A percentile compares a stretch with the other conserved stretches of the same genome.
phyloP scores from a whole-genome alignment of 345 rosid genomes.

The Citropsis articulata region DNA sequence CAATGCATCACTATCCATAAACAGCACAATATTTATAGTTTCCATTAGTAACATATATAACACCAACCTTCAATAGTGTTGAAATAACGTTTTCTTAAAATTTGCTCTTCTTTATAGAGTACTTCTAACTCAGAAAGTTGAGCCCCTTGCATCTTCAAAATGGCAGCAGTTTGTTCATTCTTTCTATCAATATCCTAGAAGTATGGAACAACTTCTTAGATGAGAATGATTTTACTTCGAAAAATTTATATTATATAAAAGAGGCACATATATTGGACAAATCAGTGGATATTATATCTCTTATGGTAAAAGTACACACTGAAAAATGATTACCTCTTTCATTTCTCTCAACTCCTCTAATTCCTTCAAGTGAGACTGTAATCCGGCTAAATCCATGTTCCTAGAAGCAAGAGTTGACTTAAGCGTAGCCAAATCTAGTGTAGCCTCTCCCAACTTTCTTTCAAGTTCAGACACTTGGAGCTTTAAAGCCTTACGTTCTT shows the following conservation, averaged over 20 bases:
- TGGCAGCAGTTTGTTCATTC: conserved; percentile 95
- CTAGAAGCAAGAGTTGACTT: conserved; percentile 52
- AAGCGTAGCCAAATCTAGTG: conserved; percentile 47
- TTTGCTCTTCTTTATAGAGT: conserved; percentile 89
- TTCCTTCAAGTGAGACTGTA: conserved; percentile 75
- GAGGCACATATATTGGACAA: background rate
- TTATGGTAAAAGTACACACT: background rate
- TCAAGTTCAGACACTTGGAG: conserved; percentile 62
- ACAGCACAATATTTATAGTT: background rate
- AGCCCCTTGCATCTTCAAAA: conserved; percentile 90
- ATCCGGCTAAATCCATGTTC: conserved; percentile 47
- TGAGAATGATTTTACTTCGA: background rate
- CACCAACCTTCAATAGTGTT: conserved; percentile 85
- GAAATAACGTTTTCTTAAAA: conserved; percentile 78
- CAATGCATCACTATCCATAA: background rate
- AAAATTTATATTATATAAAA: background rate
- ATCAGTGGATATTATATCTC: background rate
- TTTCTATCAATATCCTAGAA: conserved; percentile 91
- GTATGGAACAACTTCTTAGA: conserved; percentile 9
- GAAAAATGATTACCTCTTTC: conserved; percentile 65
- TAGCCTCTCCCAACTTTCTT: conserved; percentile 53
- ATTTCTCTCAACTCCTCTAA: conserved; percentile 89
- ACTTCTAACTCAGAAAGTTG: conserved; percentile 88
- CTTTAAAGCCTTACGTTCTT: conserved; percentile 61
- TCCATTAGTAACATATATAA: background rate